Base-by-base conservation (phyloP, 441 rosid species). In the Pelargonium myrrhifolium region DNA sequence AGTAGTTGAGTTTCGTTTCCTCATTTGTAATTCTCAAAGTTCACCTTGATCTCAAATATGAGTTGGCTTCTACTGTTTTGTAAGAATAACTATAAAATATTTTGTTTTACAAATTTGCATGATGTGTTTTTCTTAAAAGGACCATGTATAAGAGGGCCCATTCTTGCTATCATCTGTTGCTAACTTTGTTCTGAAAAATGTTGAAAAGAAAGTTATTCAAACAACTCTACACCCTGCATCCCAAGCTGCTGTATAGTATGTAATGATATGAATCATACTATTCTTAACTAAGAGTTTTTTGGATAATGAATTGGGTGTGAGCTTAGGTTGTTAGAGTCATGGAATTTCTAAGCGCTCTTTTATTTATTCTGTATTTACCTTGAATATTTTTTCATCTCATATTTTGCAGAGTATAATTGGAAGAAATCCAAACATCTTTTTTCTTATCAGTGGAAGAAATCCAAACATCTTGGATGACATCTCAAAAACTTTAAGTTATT, bases 381-480 rank as follows among this genome's bases (percentile, higher is more conserved):
- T 40, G 9, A 40, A 40, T 6, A 1, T 6, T 40, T 40, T 40
- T 3, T 14, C 51, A 1, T 24, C 15, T 65, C 62, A 14, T 15
- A 11, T 11, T 58, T 6, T 62, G 21, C 15, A n/a, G 65, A 9
- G 40, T 4, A 26, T 24, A 64, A 22, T 35, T n/a, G 0, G 40
- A 55, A 64, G 17, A 14, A 2, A 4, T 47, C 5, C 2, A n/a
- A 47, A 47, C 6, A 2, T 15, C 55, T 37, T 45, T 62, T 24
- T 24, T 24, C 26, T 24, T 24, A 24, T 24, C 26, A 24, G 26
- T 24, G 26, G 26, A 24, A 24, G 17, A 14, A 14, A 4, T 14
- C 5, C 2, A n/a, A 47, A 47, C 18, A 2, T 15, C 55, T 47
- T 47, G 14, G 8, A 62, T 66, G 71, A 64, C 53, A 58, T 68